Percentiles rank a stretch among this genome's conserved stretches.
Conservation (phyloP, 177 flowering plant species). For the Tripterygium wilfordii region DNA sequence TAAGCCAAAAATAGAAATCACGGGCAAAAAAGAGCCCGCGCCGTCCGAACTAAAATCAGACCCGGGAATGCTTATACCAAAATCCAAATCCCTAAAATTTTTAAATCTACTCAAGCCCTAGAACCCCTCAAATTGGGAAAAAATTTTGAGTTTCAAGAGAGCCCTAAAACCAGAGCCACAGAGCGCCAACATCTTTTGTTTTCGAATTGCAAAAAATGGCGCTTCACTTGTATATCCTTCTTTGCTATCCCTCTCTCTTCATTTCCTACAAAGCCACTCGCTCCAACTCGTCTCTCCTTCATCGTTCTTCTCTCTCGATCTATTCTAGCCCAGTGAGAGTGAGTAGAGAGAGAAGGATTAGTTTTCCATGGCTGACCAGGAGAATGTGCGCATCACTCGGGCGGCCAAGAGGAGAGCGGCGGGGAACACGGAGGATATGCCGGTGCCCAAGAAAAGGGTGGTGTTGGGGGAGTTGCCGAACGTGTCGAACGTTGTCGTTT, state of each 20-base stretch:
- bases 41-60: too few species aligned
- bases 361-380: conserved; percentile 35
- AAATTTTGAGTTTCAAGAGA: too few species aligned
- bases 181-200: not conserved
- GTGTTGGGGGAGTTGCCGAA: conserved; percentile 65
- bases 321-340: too few species aligned
- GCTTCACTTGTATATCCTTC: too few species aligned
- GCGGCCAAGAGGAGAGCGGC: conserved; percentile 53
- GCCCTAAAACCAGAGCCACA: too few species aligned
- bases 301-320: not conserved
- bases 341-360: not conserved
- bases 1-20: too few species aligned
- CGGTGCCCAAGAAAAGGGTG: conserved; percentile 49
- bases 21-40: too few species aligned
- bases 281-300: not conserved
- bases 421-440: conserved; percentile 7
- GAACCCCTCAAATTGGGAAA: too few species aligned
- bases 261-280: not conserved
- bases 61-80: too few species aligned
- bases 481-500: conserved; percentile 14
- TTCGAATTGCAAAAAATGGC: too few species aligned
- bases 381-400: conserved; percentile 56
- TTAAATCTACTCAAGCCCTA: too few species aligned
- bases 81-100: too few species aligned
- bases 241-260: not conserved